Evolutionary conservation across 2,329 filamentous ascomycete genomes (phyloP).

Genomic region (Sclerotinia sclerotiorum): DNA sequence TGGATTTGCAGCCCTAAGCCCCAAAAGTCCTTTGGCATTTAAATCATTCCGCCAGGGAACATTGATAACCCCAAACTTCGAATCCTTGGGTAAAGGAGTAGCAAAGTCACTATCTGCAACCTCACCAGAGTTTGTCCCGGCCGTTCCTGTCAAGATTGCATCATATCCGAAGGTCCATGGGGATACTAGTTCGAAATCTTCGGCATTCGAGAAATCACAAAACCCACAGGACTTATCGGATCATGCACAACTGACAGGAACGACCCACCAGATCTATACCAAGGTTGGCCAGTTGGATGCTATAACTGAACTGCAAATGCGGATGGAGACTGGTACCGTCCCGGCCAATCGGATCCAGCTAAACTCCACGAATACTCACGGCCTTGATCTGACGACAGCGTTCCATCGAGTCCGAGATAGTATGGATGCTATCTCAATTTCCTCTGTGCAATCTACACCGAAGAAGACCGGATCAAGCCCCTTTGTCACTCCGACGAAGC

Average conservation of each 20-base stretch:
- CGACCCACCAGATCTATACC: too few species aligned
- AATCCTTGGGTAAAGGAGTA: not conserved
- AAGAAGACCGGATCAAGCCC: not conserved
- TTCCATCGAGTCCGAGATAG: not conserved
- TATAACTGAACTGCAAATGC: not conserved
- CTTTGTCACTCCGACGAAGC: slow-evolving; percentile 1
- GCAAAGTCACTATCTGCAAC: slow-evolving; percentile 20
- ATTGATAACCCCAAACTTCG: slow-evolving; percentile 19
- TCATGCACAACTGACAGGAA: not conserved
- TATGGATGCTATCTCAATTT: not conserved
- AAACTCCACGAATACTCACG: not conserved
- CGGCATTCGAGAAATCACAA: not conserved
- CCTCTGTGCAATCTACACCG: not conserved
- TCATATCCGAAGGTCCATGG: not conserved
- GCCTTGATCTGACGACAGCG: not conserved
- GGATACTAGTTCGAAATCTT: not conserved
- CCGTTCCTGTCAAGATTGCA: not conserved
- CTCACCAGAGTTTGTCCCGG: slow-evolving; percentile 21
- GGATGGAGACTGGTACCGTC: not conserved
- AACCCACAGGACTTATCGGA: not conserved
- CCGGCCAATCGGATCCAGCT: not conserved
- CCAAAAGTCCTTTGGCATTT: slow-evolving; percentile 14
- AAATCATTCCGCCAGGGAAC: slow-evolving; percentile 22
- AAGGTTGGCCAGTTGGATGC: not conserved
- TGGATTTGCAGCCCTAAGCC: not conserved